Evolutionary conservation across 305 asterid genomes (phyloP), one percentile per base, ranked within the genome.

Genomic region (Solanum hybrid): DNA sequence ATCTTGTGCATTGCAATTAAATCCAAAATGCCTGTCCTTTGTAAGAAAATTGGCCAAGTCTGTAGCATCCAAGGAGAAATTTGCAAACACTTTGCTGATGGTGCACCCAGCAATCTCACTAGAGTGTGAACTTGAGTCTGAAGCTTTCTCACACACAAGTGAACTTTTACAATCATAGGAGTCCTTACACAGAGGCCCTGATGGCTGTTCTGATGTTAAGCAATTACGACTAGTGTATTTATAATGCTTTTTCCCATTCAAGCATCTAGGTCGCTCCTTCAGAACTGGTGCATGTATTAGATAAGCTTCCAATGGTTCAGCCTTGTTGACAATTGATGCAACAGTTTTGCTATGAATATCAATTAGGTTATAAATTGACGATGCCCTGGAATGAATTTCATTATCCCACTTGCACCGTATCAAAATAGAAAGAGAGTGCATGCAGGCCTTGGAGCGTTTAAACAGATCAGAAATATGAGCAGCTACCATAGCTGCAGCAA

Each of bases 401-500:
- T 80, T 91, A 90, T 97, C 99, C 99, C 99, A 97, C 92, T 97
- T 97, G 95, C 99, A 97, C 89, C 95, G 94, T 86, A 94, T 93
- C 94, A 97, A 93, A 91, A 93, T 90, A 31, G 98, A 94, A 88
- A 97, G 98, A 90, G 98, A 96, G 89, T 95, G 97, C 96, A 93
- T 95, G 93, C 99, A 97, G 79, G 99, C 98, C 93, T 96, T 97
- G 32, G 99, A 97, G 29, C 91, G 95, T 93, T 97, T 93, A 93
- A 97, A 97, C 93, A 97, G 93, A 92, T 97, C 98, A 79, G 99
- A 97, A 90, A 97, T 92, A 92, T 97, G 99, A 92, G 99, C 99
- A 20, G 99, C 99, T 79, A 97, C 99, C 99, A 97, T 97, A 34
- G 99, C 99, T 57, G 99, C 99, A 92, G 99, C 99, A 93, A 97